Evolutionary conservation across 1,284 basidiomycete genomes (phyloP).

Genomic region (Phylloporus sp.): DNA sequence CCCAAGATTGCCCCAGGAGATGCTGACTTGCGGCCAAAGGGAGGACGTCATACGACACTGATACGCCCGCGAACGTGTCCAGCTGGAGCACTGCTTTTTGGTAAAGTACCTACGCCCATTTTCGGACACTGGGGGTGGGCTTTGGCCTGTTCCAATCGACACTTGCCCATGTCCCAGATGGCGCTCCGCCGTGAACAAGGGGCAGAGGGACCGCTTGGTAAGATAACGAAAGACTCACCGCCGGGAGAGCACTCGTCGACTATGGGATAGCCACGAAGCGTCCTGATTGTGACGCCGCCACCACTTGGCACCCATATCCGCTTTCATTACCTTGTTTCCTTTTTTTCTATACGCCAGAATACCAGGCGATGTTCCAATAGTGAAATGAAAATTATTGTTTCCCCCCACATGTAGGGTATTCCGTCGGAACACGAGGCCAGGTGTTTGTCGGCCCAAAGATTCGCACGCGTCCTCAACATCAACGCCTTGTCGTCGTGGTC

Average conservation of each 20-base stretch:
- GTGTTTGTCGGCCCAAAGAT: constrained; percentile 3
- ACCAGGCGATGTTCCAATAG: no score
- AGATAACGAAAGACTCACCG: not conserved
- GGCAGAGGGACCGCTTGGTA: not conserved
- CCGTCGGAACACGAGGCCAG: no score
- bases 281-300: no score
- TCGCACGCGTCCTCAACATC: constrained; percentile 21
- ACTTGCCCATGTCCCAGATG: not conserved
- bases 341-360: no score
- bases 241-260: no score
- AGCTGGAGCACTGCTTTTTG: not conserved
- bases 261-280: no score
- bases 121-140: not conserved
- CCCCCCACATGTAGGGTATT: no score
- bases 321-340: no score
- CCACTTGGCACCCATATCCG: no score
- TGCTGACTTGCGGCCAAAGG: not conserved
- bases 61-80: not conserved
- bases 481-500: not conserved
- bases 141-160: not conserved
- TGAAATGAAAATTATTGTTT: no score
- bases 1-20: constrained; percentile 1
- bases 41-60: not conserved
- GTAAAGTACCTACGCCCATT: not conserved
- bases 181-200: not conserved